These are phyloP conservation scores for Leccinum arenicola DNA, from an alignment of 768 basidiomycete species.

Conservation along the genomic window DNA sequence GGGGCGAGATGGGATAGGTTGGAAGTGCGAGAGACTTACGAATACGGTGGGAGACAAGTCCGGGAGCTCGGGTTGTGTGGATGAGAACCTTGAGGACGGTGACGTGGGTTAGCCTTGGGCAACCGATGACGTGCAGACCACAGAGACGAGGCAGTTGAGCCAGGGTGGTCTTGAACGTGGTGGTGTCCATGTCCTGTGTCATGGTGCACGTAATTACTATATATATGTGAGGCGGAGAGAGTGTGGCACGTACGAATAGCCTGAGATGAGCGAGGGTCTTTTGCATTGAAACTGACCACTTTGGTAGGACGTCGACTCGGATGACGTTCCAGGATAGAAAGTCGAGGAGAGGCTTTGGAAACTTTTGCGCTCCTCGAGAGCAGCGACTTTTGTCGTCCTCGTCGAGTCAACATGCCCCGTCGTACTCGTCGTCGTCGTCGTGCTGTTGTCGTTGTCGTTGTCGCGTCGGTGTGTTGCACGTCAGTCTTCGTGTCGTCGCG, in stretches of 20 bases:
- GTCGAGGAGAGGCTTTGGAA: conserved; percentile 49
- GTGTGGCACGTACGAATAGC: conserved; percentile 48
- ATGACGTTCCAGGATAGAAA: conserved; percentile 61
- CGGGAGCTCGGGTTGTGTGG: conserved; percentile 52
- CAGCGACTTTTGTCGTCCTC: conserved; percentile 31
- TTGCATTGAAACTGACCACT: conserved; percentile 47
- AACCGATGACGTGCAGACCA: conserved; percentile 60
- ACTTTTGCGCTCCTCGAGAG: conserved; percentile 38
- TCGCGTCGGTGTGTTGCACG: too few relatives aligned
- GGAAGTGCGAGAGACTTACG: conserved; percentile 37
- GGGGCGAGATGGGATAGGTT: neutral
- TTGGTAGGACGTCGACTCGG: conserved; percentile 45
- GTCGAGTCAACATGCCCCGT: too few relatives aligned
- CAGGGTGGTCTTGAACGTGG: conserved; percentile 47
- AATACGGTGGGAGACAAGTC: conserved; percentile 60
- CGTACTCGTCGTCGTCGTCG: too few relatives aligned
- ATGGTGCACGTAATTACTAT: conserved; percentile 28
- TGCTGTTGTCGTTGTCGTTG: too few relatives aligned
- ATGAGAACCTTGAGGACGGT: conserved; percentile 41
- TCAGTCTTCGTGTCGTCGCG: too few relatives aligned
- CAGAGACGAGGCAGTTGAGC: conserved; percentile 49
- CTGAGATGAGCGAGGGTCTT: conserved; percentile 52
- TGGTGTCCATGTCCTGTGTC: conserved; percentile 52
- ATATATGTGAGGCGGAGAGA: neutral
- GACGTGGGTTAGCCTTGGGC: conserved; percentile 54